Evolutionary conservation across 768 basidiomycete species (phyloP).

Genomic region (Dioszegia crocea): DNA sequence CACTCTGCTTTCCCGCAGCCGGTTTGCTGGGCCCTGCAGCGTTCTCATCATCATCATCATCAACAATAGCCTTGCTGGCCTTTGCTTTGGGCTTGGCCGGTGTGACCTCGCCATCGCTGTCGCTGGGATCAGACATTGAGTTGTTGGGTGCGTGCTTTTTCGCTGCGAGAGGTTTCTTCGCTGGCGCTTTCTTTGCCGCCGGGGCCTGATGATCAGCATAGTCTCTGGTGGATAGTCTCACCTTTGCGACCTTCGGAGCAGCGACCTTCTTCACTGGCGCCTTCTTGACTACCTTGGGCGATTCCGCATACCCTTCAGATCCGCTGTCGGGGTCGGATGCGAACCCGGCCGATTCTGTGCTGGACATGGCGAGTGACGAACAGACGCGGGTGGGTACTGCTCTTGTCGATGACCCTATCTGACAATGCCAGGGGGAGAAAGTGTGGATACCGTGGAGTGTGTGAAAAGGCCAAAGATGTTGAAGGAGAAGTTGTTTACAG

Average conservation of each 20-base stretch:
- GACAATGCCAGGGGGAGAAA: too few relatives aligned
- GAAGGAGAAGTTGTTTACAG: background rate
- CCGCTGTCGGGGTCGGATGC: slow-evolving; percentile 29
- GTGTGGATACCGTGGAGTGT: too few relatives aligned
- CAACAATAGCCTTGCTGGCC: slow-evolving; percentile 49
- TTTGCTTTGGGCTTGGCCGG: slow-evolving; percentile 60
- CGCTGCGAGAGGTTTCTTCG: slow-evolving; percentile 32
- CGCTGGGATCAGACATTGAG: slow-evolving; percentile 34
- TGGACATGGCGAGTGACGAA: slow-evolving; percentile 37
- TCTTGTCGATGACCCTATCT: too few relatives aligned
- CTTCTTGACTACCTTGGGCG: slow-evolving; percentile 23
- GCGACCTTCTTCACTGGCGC: slow-evolving; percentile 23
- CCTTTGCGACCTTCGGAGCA: slow-evolving; percentile 23
- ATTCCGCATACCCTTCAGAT: slow-evolving; percentile 34
- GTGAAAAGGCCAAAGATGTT: background rate
- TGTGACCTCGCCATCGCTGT: slow-evolving; percentile 22
- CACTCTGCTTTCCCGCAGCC: slow-evolving; percentile 58
- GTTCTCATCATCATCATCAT: slow-evolving; percentile 25
- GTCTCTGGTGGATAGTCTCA: background rate
- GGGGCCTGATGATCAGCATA: slow-evolving; percentile 17
- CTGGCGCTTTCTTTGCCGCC: slow-evolving; percentile 30
- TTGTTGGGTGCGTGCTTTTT: slow-evolving; percentile 45
- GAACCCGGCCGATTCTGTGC: slow-evolving; percentile 26
- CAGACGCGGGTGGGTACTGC: too few relatives aligned
- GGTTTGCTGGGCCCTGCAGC: slow-evolving; percentile 19